Conservation (phyloP, 306 rosid genomes). For the Corylus americana region DNA sequence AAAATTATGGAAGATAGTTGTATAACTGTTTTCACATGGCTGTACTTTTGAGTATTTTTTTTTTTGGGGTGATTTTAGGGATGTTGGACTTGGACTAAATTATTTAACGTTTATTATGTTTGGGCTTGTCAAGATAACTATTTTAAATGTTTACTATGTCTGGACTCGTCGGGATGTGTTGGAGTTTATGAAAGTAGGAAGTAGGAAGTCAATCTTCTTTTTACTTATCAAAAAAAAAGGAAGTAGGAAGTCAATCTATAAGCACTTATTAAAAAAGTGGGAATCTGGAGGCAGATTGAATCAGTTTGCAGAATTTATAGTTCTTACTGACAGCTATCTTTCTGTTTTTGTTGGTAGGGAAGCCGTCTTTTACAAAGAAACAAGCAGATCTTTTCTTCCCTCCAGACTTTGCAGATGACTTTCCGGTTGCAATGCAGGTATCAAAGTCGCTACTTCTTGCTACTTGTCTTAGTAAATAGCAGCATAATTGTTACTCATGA, state of each 20-base stretch:
- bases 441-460: conserved; percentile 26
- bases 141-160: background rate
- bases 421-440: conserved; percentile 99
- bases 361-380: conserved; percentile 93
- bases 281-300: background rate
- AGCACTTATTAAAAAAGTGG: background rate
- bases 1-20: background rate
- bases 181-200: background rate
- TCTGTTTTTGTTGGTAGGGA: conserved; percentile 58
- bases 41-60: background rate
- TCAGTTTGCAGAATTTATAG: background rate
- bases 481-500: conserved; percentile 11
- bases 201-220: background rate
- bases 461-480: conserved; percentile 14
- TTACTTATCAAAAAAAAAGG: background rate
- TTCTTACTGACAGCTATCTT: conserved; percentile 4
- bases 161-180: background rate
- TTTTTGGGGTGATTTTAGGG: background rate
- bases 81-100: background rate
- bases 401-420: conserved; percentile 98
- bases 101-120: background rate
- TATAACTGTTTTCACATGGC: background rate
- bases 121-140: background rate
- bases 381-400: conserved; percentile 99
- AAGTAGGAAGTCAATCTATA: background rate